Base-by-base conservation (phyloP, 345 rosid genomes). In the Eucalyptus tenuipes region DNA sequence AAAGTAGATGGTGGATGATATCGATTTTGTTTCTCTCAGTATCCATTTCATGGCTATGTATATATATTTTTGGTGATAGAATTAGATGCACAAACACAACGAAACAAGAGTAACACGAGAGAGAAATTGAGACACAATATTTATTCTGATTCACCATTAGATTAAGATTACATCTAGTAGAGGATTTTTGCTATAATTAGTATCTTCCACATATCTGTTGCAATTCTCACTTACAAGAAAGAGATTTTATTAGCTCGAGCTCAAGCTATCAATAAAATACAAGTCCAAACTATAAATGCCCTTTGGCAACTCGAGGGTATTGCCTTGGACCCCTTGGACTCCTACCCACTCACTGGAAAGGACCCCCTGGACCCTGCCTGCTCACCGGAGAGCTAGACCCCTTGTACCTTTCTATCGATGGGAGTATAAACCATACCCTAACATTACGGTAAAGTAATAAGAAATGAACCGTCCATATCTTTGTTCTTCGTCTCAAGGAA, bases 331-430 rank as follows among this genome's bases (percentile, higher is more conserved):
- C 61, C 29, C 27, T 3, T 9, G 1, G 61, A 55, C n/a, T 24
- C 61, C 1, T 24, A 13, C 61, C 0, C 6, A 1, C 61, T 55
- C 27, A 22, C 3, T 0, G 6, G 13, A 55, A 55, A 24, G 61
- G 29, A 55, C 6, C 61, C 12, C 27, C 2, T 22, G 12, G 29
- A 55, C 61, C 61, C 0, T 9, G 13, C 61, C 0, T 20, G 5
- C 61, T 55, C 27, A 22, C 1, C 6, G 3, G 1, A 55, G 13
- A 55, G 29, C 10, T 8, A 24, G 29, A 55, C 12, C 61, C 13
- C 5, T 55, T 10, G 13, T 55, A 55, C 13, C 1, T 55, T 55
- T 13, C 6, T 55, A 9, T 55, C 3, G 3, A 55, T 55, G 6
- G 61, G 29, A 24, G 13, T 55, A 24, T 55, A 55, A 55, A 55